These are phyloP conservation scores for Cystobasidium sp. DNA, from an alignment of 1,284 basidiomycete species.

Conservation along the genomic window DNA sequence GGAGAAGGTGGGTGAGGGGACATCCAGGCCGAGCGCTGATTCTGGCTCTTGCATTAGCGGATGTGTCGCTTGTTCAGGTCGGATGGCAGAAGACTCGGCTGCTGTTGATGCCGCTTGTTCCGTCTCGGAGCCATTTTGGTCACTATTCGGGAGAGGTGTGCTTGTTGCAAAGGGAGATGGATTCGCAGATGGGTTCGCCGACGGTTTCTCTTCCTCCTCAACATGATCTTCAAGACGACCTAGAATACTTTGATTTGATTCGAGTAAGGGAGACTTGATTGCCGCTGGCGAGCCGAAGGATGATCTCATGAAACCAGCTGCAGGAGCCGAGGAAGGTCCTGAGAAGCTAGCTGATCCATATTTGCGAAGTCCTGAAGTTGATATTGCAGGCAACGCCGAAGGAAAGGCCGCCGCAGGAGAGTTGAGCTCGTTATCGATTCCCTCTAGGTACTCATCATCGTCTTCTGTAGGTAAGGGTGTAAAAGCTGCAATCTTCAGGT, in stretches of 20 bases:
- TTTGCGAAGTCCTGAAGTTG: constrained; percentile 1
- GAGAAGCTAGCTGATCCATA: constrained; percentile 23
- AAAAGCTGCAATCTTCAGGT: constrained; percentile 42
- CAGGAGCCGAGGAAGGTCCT: constrained; percentile 37
- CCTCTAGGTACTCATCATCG: constrained; percentile 35
- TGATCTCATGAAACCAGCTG: constrained; percentile 18
- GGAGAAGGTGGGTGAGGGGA: not conserved
- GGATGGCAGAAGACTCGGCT: not conserved
- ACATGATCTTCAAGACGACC: constrained; percentile 24
- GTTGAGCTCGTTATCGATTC: constrained; percentile 29
- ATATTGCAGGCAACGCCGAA: not conserved
- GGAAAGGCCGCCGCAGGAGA: constrained; percentile 23
- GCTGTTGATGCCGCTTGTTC: not conserved
- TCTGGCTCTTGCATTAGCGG: not conserved
- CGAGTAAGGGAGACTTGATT: constrained; percentile 17
- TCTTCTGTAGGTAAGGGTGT: constrained; percentile 41
- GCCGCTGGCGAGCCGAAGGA: constrained; percentile 16
- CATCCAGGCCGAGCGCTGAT: not conserved
- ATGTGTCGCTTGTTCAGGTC: too few species aligned
- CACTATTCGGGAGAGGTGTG: not conserved
- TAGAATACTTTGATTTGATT: constrained; percentile 13
- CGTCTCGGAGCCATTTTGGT: not conserved
- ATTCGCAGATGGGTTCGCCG: not conserved
- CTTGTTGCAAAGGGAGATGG: not conserved
- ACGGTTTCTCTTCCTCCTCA: constrained; percentile 16